Base-by-base conservation (phyloP, 331 rosid species). In the Acacia pycnantha region DNA sequence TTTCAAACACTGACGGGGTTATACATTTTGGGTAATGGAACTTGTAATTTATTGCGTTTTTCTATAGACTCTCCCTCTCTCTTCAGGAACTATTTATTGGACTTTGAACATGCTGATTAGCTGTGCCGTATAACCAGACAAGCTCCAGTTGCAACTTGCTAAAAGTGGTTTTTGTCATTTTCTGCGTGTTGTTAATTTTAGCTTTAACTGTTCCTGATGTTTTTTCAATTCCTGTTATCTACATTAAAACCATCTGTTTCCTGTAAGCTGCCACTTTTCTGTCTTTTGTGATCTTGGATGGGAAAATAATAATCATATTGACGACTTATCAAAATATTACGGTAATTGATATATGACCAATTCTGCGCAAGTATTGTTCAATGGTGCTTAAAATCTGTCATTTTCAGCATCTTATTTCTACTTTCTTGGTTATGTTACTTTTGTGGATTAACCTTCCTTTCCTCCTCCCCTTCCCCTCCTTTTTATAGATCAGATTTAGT, bases 281-380 rank as follows among this genome's bases (percentile, higher is more conserved):
- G 40, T 64, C 81, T 29, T 16, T 53, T 76, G 89, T 70, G 50
- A 69, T 77, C 82, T 56, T 66, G 40, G 81, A 47, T 73, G 48
- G 70, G 73, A 78, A 77, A 73, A 31, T 44, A 47, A 43, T 84
- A 87, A n/a, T n/a, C n/a, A n/a, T n/a, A n/a, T n/a, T n/a, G n/a
- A 33, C 29, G 70, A 56, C 47, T 79, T 65, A 80, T 75, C 16
- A 54, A 75, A 78, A 64, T 58, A 50, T 61, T 37, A 64, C 15
- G 82, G 66, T 59, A 50, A 41, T 77, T 41, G 29, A 62, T 84
- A 31, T 16, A 65, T 66, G 84, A 59, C 29, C 26, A 48, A 47
- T 79, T 85, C 71, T 33, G 59, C 22, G 72, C 74, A 5, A 61
- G 50, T 72, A 33, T 35, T 78, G 75, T 31, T 22, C 59, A 47